Evolutionary conservation across 257 asterid genomes (phyloP), one percentile per base, ranked within the genome.

Genomic region (Nicotiana attenuata): DNA sequence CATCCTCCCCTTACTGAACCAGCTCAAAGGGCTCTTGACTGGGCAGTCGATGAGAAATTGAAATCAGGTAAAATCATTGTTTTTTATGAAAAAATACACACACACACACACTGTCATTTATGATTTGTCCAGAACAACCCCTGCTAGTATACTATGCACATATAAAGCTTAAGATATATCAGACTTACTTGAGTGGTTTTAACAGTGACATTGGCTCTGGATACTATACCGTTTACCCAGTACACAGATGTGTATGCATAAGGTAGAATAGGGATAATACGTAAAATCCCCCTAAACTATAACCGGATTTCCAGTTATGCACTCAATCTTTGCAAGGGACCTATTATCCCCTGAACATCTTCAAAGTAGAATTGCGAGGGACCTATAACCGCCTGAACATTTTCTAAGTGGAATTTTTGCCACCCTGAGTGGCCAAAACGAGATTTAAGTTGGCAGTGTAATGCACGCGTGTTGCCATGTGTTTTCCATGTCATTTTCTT

Each of bases 21-120:
- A 66, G 99, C 99, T 87, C 97, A 84, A 85, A 91, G 88, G 88
- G 97, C 97, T 81, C 92, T 96, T 85, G 95, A 94, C 85, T 93
- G 97, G 95, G 98, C 98, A 65, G 81, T 89, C 76, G 92, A 90
- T 61, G 97, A 90, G 90, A 93, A 93, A 89, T 84, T 94, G 82
- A 94, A 92, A 85, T 92, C 98, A 82, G 99, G 99, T 96, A 85
- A 33, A 68, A 52, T 7, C 57, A 14, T 45, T 82, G 9, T 15
- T 47, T 75, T 50, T 38, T 73, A 50, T 24, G 17, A 50, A 24
- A 47, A 47, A 1, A 38, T 35, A 7, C 0, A 7, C 0, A 38
- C 10, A 38, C 10, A 38, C 9, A 35, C 47, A 38, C 47, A 7
- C 10, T 38, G 0, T 2, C 20, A 41, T 45, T 45, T 45, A 71